Conservation (phyloP, 2,329 filamentous ascomycete genomes). For the Metarhizium rileyi region DNA sequence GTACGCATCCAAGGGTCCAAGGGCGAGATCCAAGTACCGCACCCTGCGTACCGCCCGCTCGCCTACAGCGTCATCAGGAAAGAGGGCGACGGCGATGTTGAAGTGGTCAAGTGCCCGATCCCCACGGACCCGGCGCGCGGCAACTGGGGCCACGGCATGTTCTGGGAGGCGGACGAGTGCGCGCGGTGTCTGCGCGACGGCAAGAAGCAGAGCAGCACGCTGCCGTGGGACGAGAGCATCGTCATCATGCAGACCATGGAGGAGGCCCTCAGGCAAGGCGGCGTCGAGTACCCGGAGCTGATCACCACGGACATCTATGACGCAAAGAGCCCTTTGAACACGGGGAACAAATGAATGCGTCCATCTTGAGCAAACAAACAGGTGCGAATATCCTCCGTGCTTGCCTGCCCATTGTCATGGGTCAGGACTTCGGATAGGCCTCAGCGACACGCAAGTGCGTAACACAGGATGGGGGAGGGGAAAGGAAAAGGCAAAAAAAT, state of each 20-base stretch:
- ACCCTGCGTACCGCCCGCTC: slow-evolving; percentile 59
- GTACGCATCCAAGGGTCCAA: slow-evolving; percentile 72
- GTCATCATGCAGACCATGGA: slow-evolving; percentile 73
- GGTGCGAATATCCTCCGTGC: no score
- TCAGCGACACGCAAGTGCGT: no score
- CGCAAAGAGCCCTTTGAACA: slow-evolving; percentile 51
- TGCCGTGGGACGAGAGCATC: slow-evolving; percentile 69
- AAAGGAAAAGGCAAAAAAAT: no score
- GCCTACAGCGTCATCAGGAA: slow-evolving; percentile 54
- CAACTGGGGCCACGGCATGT: slow-evolving; percentile 68
- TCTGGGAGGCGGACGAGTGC: slow-evolving; percentile 77
- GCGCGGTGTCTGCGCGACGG: slow-evolving; percentile 68
- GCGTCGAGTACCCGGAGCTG: slow-evolving; percentile 42
- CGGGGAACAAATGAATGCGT: slow-evolving; percentile 30
- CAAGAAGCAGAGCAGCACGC: slow-evolving; percentile 59
- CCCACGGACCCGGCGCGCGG: slow-evolving; percentile 38
- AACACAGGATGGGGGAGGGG: no score
- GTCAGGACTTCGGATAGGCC: no score
- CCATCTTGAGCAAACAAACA: neutral
- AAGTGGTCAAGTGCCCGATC: slow-evolving; percentile 43
- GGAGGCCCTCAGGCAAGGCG: slow-evolving; percentile 42
- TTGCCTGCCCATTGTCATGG: no score
- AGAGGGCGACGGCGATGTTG: slow-evolving; percentile 35
- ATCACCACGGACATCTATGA: slow-evolving; percentile 51
- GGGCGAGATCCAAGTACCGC: slow-evolving; percentile 74